phyloP scores from a whole-genome alignment of 805 yeast genomes.

The Metschnikowia kofuensis region DNA sequence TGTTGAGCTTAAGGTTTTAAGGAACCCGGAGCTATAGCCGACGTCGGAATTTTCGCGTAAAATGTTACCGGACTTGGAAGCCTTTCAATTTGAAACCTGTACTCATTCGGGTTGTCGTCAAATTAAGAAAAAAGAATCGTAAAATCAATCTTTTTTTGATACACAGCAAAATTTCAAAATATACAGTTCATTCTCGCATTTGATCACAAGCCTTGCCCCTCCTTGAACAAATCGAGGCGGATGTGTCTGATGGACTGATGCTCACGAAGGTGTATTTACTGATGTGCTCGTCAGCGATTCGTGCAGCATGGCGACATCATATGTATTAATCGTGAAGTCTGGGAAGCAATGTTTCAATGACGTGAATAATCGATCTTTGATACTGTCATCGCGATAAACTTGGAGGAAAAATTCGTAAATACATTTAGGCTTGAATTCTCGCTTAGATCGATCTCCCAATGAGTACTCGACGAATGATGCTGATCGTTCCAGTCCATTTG shows the following conservation, averaged over 20 bases:
- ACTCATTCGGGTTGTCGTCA: too few species aligned
- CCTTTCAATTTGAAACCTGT: too few species aligned
- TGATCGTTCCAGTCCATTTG: slow-evolving; percentile 16
- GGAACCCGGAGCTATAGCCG: neutral
- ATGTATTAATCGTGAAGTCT: slow-evolving; percentile 5
- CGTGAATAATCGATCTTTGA: slow-evolving; percentile 21
- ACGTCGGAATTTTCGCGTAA: neutral
- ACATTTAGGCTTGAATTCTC: slow-evolving; percentile 31
- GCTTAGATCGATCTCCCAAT: slow-evolving; percentile 32
- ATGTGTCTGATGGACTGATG: too few species aligned
- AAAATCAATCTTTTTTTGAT: too few species aligned
- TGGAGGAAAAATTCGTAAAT: slow-evolving; percentile 27
- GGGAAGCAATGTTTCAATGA: slow-evolving; percentile 19
- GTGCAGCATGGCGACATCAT: slow-evolving; percentile 16
- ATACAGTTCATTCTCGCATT: too few species aligned
- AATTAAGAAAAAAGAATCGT: too few species aligned
- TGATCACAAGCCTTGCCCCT: too few species aligned
- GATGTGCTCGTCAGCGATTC: slow-evolving; percentile 23
- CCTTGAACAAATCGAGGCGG: too few species aligned
- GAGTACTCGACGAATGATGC: slow-evolving; percentile 20
- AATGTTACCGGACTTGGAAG: neutral
- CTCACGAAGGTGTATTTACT: neutral
- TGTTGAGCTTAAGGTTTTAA: too few species aligned
- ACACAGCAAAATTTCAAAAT: too few species aligned
- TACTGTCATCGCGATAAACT: slow-evolving; percentile 12